Evolutionary conservation across 108 stramenopile genomes (phyloP), one percentile per base, ranked within the genome.

Genomic region (Parmales sp.): DNA sequence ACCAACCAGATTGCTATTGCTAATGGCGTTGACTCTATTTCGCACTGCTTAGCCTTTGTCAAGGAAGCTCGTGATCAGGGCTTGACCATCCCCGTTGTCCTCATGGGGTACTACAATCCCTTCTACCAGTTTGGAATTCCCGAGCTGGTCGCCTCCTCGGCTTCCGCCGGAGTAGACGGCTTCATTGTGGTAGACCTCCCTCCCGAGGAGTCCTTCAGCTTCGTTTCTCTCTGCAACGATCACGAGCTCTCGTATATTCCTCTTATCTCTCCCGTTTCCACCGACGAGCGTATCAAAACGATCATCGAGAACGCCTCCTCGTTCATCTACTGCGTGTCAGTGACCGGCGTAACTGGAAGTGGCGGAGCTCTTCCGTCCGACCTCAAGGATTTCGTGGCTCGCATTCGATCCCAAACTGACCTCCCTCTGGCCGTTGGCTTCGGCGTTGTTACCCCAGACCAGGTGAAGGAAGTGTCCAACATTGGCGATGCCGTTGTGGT

Each of bases 101-200:
- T 98, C 44, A 98, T 98, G 98, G 96, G 95, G 48, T 98, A 98
- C 84, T 90, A 85, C 81, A 98, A 98, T 72, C 95, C 96, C 25
- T 96, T 98, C 80, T 83, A 90, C 38, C 91, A 92, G 70, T 94
- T 88, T 72, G 95, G 95, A 8, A 76, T 90, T 45, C 94, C 96
- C 5, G 74, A 83, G 51, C 84, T 97, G 54, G 95, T 92, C 68
- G 76, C 67, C n/a, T 82, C 90, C 4, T 71, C 87, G 22, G 83
- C 84, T 69, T 86, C 82, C 9, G 81, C 82, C 29, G 93, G 93
- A 19, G 91, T 87, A 22, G 91, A 94, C 69, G 95, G 97, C 8
- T 96, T 96, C 78, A 95, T 98, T 71, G 93, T 96, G 0, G 97
- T 98, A n/a, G 97, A 98, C 77, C 74, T 96, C 9, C 94, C 95